Evolutionary conservation across 352 stramenopile genomes (phyloP), one percentile per base, ranked within the genome.

Genomic region (Globisporangium viniferum): DNA sequence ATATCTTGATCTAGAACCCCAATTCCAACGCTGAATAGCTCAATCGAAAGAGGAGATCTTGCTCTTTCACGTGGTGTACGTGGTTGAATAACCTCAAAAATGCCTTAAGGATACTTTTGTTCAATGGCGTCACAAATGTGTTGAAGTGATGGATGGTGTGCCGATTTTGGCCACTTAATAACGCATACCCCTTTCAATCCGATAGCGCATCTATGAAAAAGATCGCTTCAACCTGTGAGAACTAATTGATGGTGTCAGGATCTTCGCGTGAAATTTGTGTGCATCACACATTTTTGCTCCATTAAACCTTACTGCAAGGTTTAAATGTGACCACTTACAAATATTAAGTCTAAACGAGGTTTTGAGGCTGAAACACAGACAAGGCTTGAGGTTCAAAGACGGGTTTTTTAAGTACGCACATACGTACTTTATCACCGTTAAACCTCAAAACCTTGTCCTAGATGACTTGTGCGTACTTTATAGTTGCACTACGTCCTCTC

Each of bases 371-470:
- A 22, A 18, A 10, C 7, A 22, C 1, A 22, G 20, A 2, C 14
- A 6, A 69, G 68, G 62, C 69, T 75, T 66, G 55, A 63, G 55
- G 56, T 74, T 24, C 24, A 24, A 24, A 24, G 24, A 24, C 24
- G 24, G 24, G 24, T 24, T 24, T 24, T 24, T 24, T 24, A 24
- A 24, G 24, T 24, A 24, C 24, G 24, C 24, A 24, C 24, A 24
- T 24, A 0, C 24, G 24, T 24, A 24, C 24, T 24, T 24, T 24
- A 24, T 24, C 24, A 24, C 24, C 24, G 24, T 24, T 24, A 24
- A 24, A 24, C 24, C 24, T 24, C 24, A 24, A 24, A 24, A 24
- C 24, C 24, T 24, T 24, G 24, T 24, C 24, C 24, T 24, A 24
- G 24, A 24, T 24, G 24, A 24, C 24, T 24, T 24, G 24, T 24